Conservation (phyloP, 495 filamentous ascomycete species). For the Aspergillus leporis region DNA sequence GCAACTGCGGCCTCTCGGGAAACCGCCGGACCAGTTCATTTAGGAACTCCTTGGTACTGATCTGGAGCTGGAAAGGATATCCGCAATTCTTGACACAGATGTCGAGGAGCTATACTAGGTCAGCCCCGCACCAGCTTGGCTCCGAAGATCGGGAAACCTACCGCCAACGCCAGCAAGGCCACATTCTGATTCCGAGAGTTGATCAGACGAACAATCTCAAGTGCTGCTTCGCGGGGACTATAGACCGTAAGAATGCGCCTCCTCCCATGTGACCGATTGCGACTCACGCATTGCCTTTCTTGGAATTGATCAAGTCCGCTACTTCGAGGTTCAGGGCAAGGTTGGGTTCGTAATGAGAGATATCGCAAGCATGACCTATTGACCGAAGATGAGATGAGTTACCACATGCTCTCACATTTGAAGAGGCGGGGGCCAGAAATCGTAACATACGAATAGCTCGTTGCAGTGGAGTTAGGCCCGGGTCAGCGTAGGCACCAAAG, state of each 20-base stretch:
- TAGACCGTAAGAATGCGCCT: slow-evolving; percentile 18
- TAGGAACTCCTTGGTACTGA: slow-evolving; percentile 96
- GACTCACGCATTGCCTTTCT: slow-evolving; percentile 88
- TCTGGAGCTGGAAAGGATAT: slow-evolving; percentile 98
- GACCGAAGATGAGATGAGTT: neutral
- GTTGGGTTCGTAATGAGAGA: slow-evolving; percentile 96
- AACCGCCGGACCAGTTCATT: slow-evolving; percentile 97
- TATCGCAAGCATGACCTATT: slow-evolving; percentile 85
- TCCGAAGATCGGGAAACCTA: slow-evolving; percentile 32
- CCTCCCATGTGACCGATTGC: neutral
- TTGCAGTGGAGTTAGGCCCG: slow-evolving; percentile 80
- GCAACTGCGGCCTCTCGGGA: slow-evolving; percentile 86
- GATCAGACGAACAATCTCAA: slow-evolving; percentile 91
- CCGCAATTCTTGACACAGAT: slow-evolving; percentile 99
- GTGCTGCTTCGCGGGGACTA: slow-evolving; percentile 88
- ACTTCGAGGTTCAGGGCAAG: slow-evolving; percentile 96
- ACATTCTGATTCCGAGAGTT: slow-evolving; percentile 97
- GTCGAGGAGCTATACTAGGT: slow-evolving; percentile 73
- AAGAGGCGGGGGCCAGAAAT: neutral
- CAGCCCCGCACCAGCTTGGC: slow-evolving; percentile 18
- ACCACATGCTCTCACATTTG: neutral
- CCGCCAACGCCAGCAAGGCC: slow-evolving; percentile 78
- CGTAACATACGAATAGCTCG: slow-evolving; percentile 77
- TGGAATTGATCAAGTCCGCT: slow-evolving; percentile 91
- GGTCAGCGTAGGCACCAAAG: slow-evolving; percentile 79